phyloP scores from a whole-genome alignment of 2,329 filamentous ascomycete species.

The Botrytis deweyae region DNA sequence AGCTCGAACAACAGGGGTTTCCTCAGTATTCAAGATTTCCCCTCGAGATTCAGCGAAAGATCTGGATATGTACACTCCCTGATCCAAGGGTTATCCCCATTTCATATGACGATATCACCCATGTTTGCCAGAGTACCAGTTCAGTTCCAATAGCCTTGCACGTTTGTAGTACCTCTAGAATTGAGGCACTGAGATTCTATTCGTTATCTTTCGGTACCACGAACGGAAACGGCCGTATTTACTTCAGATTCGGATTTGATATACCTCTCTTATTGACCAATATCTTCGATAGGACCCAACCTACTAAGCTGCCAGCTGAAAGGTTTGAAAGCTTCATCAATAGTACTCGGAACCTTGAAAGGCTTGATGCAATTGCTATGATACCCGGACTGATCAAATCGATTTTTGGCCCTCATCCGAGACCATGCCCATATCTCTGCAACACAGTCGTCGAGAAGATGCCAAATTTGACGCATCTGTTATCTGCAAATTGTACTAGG shows the following conservation, averaged over 20 bases:
- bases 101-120: background rate
- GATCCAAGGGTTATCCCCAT: background rate
- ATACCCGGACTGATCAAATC: constrained; percentile 9
- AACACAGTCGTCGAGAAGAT: background rate
- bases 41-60: constrained; percentile 5
- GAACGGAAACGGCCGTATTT: background rate
- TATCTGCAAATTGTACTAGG: constrained; percentile 1
- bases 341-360: background rate
- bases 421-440: constrained; percentile 4
- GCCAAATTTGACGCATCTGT: background rate
- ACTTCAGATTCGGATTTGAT: constrained; percentile 7
- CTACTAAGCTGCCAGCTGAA: background rate
- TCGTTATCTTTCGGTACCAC: constrained; percentile 6
- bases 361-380: constrained; percentile 4
- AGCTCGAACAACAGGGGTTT: background rate
- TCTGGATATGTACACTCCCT: background rate
- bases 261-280: constrained; percentile 8
- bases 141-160: background rate
- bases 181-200: background rate
- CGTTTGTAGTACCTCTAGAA: background rate
- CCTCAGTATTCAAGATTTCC: background rate
- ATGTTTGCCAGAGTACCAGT: background rate
- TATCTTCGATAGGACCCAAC: background rate
- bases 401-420: constrained; percentile 1
- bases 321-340: background rate